Conservation (phyloP, 352 stramenopile genomes). For the Peronospora farinosa region DNA sequence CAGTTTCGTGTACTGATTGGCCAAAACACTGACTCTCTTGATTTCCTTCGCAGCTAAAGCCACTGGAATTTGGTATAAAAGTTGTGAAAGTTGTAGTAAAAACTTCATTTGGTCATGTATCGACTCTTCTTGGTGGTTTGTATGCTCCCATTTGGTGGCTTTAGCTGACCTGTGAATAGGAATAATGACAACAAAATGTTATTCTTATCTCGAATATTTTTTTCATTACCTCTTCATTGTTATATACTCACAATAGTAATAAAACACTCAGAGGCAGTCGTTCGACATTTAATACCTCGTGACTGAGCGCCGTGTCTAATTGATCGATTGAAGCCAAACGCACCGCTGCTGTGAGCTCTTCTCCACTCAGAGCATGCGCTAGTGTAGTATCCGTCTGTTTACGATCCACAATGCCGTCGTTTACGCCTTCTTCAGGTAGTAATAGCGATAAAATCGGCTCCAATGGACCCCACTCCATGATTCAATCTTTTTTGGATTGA, state of each 20-base stretch:
- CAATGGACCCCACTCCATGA: slow-evolving; percentile 53
- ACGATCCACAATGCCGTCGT: slow-evolving; percentile 35
- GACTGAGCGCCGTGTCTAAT: slow-evolving; percentile 46
- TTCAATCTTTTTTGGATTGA: neutral
- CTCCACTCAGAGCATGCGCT: slow-evolving; percentile 31
- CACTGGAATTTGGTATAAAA: slow-evolving; percentile 46
- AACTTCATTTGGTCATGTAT: slow-evolving; percentile 17
- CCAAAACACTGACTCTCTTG: slow-evolving; percentile 48
- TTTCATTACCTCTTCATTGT: neutral
- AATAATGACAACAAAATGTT: neutral
- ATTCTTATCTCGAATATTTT: no score
- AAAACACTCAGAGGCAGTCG: slow-evolving; percentile 43
- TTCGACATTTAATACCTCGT: slow-evolving; percentile 47
- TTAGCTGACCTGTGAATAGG: slow-evolving; percentile 35
- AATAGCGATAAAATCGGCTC: slow-evolving; percentile 43
- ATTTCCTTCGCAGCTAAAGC: slow-evolving; percentile 52
- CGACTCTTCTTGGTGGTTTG: slow-evolving; percentile 24
- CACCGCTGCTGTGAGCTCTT: slow-evolving; percentile 46
- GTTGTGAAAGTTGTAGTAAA: slow-evolving; percentile 42
- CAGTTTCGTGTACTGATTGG: slow-evolving; percentile 41
- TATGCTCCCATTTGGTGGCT: slow-evolving; percentile 46
- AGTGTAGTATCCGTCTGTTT: slow-evolving; percentile 46
- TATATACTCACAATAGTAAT: slow-evolving; percentile 36
- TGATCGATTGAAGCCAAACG: slow-evolving; percentile 47
- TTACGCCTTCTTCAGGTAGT: slow-evolving; percentile 27